Percentiles rank a stretch among this genome's conserved stretches.
Conservation (phyloP, 306 rosid species). For the Pyrus betulifolia region DNA sequence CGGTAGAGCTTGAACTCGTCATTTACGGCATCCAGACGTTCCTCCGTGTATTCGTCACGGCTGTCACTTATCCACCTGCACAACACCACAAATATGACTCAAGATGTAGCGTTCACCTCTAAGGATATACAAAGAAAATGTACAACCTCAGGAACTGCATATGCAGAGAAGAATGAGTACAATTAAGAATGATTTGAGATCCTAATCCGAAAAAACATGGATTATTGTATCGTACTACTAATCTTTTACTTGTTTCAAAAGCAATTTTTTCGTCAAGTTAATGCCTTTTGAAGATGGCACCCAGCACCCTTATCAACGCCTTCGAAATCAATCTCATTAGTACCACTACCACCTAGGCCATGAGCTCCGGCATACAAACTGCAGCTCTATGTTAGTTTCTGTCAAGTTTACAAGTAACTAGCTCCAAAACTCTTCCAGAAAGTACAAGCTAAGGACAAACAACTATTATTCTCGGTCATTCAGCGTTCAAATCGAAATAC, state of each 20-base stretch:
- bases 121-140: background rate
- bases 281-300: background rate
- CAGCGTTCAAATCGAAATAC: background rate
- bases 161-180: background rate
- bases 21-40: slow-evolving; percentile 81
- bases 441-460: background rate
- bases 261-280: background rate
- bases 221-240: background rate
- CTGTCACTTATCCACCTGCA: slow-evolving; percentile 97
- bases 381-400: background rate
- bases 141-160: background rate
- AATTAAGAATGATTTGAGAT: background rate
- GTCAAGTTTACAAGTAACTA: background rate
- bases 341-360: background rate
- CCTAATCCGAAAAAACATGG: background rate
- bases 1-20: slow-evolving; percentile 99
- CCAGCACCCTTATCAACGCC: background rate
- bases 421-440: background rate
- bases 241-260: background rate
- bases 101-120: background rate
- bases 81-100: slow-evolving; percentile 14
- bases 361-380: background rate
- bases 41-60: slow-evolving; percentile 87
- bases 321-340: background rate
- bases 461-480: background rate